Evolutionary conservation across 148 eudicot genomes (phyloP).

Genomic region (Rhododendron simsii): DNA sequence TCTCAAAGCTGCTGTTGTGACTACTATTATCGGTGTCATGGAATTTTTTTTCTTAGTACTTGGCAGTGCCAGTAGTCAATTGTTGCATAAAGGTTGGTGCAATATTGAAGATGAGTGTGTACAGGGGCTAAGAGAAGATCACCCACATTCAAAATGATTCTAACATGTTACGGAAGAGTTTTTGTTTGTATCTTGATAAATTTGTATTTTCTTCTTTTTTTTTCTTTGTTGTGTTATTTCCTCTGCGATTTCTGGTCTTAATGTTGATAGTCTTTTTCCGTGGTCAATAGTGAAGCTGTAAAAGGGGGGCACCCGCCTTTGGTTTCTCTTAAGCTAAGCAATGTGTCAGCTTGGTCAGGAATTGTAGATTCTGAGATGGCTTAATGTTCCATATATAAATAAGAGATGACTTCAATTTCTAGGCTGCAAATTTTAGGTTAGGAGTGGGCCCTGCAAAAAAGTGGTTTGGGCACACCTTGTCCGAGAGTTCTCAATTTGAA

Average conservation of each 20-base stretch:
- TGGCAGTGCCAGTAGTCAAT: background rate
- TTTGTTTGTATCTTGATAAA: background rate
- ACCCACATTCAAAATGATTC: background rate
- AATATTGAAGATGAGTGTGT: background rate
- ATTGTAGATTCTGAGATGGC: background rate
- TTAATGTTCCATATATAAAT: no score
- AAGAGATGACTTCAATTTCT: background rate
- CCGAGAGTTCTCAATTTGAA: background rate
- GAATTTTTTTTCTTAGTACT: background rate
- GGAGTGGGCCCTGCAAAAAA: background rate
- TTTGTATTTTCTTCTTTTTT: no score
- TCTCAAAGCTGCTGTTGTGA: background rate
- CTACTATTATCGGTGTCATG: background rate
- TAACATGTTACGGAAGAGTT: no score
- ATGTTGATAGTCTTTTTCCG: background rate
- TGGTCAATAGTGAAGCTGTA: background rate
- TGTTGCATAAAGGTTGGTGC: background rate
- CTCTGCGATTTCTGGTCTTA: background rate
- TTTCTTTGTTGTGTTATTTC: background rate
- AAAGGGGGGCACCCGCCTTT: background rate
- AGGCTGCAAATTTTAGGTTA: background rate
- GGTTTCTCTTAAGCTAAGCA: background rate
- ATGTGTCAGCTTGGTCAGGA: background rate
- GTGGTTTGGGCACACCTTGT: background rate
- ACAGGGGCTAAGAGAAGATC: background rate